These are phyloP conservation scores for Viola pubescens DNA, from an alignment of 441 rosid genomes.

Conservation along the genomic window DNA sequence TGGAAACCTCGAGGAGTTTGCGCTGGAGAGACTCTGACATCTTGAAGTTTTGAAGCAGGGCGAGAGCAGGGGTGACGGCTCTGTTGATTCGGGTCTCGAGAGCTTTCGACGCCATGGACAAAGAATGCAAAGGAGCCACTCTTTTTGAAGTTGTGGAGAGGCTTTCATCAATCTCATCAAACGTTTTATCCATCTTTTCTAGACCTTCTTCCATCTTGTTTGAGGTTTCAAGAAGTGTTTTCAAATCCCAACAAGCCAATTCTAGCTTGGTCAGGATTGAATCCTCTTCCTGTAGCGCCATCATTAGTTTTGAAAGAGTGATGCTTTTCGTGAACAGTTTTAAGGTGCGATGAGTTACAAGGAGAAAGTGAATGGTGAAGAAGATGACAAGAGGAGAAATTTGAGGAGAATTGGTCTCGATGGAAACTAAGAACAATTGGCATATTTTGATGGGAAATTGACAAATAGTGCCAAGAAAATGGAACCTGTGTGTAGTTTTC, in stretches of 20 bases:
- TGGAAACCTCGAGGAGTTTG: constrained; percentile 30
- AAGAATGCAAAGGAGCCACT: constrained; percentile 48
- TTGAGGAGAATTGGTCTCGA: constrained; percentile 21
- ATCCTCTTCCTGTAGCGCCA: constrained; percentile 27
- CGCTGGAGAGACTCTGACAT: constrained; percentile 38
- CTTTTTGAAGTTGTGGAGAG: constrained; percentile 35
- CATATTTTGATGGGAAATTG: constrained; percentile 19
- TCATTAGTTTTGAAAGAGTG: neutral
- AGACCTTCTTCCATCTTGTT: constrained; percentile 26
- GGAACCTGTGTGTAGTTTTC: no score
- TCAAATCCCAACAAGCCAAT: constrained; percentile 35
- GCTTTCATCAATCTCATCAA: constrained; percentile 30
- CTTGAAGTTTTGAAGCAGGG: constrained; percentile 41
- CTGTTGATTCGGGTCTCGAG: constrained; percentile 54
- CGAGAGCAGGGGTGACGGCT: constrained; percentile 44
- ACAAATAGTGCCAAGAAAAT: constrained; percentile 13
- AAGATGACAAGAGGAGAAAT: constrained; percentile 10
- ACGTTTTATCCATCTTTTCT: constrained; percentile 32
- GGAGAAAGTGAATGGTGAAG: neutral
- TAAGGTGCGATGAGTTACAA: neutral
- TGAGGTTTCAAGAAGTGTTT: constrained; percentile 30
- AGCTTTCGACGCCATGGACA: constrained; percentile 45
- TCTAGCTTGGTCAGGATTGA: constrained; percentile 27
- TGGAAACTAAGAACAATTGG: constrained; percentile 31
- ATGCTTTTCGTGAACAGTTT: neutral